These are phyloP conservation scores for Claviceps lovelessii DNA, from an alignment of 2,329 filamentous ascomycete species.

Conservation along the genomic window DNA sequence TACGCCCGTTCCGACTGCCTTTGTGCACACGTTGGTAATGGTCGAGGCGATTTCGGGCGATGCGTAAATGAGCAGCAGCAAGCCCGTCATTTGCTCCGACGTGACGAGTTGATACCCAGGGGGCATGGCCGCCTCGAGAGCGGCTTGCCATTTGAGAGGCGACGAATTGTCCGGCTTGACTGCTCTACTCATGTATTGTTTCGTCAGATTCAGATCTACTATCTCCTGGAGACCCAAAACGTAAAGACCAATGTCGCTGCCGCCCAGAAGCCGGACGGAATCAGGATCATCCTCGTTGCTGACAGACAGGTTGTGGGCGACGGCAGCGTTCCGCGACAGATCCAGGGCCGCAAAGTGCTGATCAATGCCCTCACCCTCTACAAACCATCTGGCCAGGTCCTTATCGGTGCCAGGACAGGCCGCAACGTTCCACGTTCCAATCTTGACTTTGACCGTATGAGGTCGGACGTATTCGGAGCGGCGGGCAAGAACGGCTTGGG, in stretches of 20 bases:
- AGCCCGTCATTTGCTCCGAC: slow-evolving; percentile 72
- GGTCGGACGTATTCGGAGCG: slow-evolving; percentile 65
- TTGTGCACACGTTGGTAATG: slow-evolving; percentile 69
- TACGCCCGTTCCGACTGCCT: slow-evolving; percentile 73
- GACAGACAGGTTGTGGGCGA: slow-evolving; percentile 18
- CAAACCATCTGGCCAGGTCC: slow-evolving; percentile 80
- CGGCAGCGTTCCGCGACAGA: slow-evolving; percentile 25
- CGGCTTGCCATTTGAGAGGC: slow-evolving; percentile 66
- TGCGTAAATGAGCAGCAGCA: slow-evolving; percentile 75
- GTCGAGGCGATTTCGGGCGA: slow-evolving; percentile 60
- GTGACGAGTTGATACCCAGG: slow-evolving; percentile 61
- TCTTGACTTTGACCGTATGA: slow-evolving; percentile 66
- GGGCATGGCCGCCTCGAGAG: slow-evolving; percentile 60
- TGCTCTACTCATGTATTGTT: slow-evolving; percentile 55
- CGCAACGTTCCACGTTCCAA: slow-evolving; percentile 93
- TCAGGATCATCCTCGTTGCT: slow-evolving; percentile 20
- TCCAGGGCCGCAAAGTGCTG: slow-evolving; percentile 44
- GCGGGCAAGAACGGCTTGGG: slow-evolving; percentile 53
- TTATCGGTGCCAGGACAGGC: slow-evolving; percentile 72
- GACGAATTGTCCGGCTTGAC: slow-evolving; percentile 59
- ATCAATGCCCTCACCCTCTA: slow-evolving; percentile 58
- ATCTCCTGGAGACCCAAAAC: slow-evolving; percentile 86
- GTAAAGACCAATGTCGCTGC: slow-evolving; percentile 71
- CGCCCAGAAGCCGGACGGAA: slow-evolving; percentile 34
- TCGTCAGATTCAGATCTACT: slow-evolving; percentile 66